A percentile compares a stretch with the other conserved stretches of the same genome.
Conservation (phyloP, 306 rosid genomes). For the Dryas drummondii region DNA sequence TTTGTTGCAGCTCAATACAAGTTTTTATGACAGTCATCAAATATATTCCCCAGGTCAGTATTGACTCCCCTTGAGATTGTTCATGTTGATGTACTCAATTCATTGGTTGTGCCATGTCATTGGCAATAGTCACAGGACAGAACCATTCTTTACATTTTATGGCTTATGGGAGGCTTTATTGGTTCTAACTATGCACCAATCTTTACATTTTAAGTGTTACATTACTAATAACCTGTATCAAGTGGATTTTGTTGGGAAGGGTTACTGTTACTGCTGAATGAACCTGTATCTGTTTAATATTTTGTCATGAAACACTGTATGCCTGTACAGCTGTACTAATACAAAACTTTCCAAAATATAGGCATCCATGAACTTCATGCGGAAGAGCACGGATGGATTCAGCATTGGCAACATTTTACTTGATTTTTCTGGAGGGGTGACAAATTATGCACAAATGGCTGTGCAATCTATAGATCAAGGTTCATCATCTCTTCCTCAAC, state of each 20-base stretch:
- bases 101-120: not conserved
- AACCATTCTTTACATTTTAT: no score
- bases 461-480: constrained; percentile 93
- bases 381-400: constrained; percentile 88
- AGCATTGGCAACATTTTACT: constrained; percentile 77
- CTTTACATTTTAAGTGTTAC: not conserved
- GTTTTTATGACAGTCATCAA: constrained; percentile 75
- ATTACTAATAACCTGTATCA: not conserved
- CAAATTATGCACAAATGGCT: constrained; percentile 74
- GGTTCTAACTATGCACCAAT: not conserved
- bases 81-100: constrained; percentile 5
- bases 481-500: constrained; percentile 27
- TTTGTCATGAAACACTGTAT: not conserved
- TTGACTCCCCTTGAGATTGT: not conserved
- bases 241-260: not conserved
- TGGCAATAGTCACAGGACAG: no score
- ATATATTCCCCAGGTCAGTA: constrained; percentile 87
- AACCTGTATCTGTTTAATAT: not conserved
- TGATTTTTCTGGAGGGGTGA: constrained; percentile 72
- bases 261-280: constrained; percentile 4
- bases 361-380: constrained; percentile 74
- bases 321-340: not conserved
- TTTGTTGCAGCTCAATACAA: constrained; percentile 77
- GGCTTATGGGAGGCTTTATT: no score
- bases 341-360: constrained; percentile 20